A percentile compares a stretch with the other conserved stretches of the same genome.
Conservation (phyloP, 169 alveolate genomes). For the Plasmodium coatneyi region DNA sequence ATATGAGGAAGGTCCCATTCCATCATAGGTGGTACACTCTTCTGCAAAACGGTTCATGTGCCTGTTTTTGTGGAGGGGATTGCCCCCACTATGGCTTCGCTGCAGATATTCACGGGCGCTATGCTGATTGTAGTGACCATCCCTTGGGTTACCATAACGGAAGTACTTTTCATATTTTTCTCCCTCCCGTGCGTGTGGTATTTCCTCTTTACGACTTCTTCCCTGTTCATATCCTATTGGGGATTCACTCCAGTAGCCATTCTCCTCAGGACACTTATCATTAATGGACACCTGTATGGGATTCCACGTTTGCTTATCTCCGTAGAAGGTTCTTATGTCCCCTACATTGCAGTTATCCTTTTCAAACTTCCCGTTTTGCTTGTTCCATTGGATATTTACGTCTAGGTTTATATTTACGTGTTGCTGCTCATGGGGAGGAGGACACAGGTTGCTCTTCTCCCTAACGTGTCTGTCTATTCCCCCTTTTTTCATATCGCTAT, state of each 20-base stretch:
- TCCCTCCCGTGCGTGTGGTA: neutral
- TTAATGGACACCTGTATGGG: neutral
- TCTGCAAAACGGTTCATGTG: neutral
- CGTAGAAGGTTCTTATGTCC: neutral
- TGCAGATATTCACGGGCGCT: neutral
- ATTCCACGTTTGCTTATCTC: neutral
- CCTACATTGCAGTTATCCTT: neutral
- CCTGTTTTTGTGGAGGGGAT: neutral
- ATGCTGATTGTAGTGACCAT: neutral
- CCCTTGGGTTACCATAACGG: neutral
- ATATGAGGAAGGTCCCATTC: neutral
- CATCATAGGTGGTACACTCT: neutral
- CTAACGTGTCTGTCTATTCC: neutral
- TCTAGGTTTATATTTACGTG: slow-evolving; percentile 39
- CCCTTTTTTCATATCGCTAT: neutral
- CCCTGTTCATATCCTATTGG: neutral
- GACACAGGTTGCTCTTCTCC: neutral
- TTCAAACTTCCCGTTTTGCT: neutral
- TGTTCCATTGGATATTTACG: slow-evolving; percentile 56
- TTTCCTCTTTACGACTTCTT: neutral
- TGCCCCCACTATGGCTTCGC: neutral
- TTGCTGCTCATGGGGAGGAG: neutral
- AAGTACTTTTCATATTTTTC: neutral
- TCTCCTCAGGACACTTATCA: neutral
- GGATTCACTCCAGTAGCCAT: neutral